These are phyloP conservation scores for Solidago caesia DNA, from an alignment of 129 eudicot species.

Conservation along the genomic window DNA sequence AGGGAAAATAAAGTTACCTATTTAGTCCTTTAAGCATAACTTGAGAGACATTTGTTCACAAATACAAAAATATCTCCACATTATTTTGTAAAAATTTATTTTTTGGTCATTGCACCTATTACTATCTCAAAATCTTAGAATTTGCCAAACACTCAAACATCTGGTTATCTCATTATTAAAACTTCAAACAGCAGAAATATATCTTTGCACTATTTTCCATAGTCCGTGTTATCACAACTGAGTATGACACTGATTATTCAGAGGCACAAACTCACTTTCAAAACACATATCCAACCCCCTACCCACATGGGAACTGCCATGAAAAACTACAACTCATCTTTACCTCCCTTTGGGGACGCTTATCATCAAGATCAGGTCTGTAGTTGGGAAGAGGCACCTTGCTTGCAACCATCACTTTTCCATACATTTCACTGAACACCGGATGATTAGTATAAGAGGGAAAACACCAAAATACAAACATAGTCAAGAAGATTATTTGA, in stretches of 20 bases:
- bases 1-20: not conserved
- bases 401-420: constrained; percentile 95
- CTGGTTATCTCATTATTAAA: not conserved
- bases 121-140: not conserved
- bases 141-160: not conserved
- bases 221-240: not conserved
- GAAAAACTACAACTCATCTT: constrained; percentile 17
- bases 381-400: constrained; percentile 98
- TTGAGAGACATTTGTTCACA: not conserved
- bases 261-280: not conserved
- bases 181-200: constrained; percentile 2
- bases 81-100: not conserved
- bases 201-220: not conserved
- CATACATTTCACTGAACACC: constrained; percentile 72
- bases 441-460: constrained; percentile 22
- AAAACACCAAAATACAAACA: constrained; percentile 18
- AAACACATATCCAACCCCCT: not conserved
- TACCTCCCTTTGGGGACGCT: constrained; percentile 99
- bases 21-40: not conserved
- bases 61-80: not conserved
- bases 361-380: constrained; percentile 98
- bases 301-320: not conserved
- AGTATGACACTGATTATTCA: not conserved
- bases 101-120: not conserved
- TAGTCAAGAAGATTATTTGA: constrained; percentile 19